Conservation (phyloP, 306 rosid species). For the Vicia sativa region DNA sequence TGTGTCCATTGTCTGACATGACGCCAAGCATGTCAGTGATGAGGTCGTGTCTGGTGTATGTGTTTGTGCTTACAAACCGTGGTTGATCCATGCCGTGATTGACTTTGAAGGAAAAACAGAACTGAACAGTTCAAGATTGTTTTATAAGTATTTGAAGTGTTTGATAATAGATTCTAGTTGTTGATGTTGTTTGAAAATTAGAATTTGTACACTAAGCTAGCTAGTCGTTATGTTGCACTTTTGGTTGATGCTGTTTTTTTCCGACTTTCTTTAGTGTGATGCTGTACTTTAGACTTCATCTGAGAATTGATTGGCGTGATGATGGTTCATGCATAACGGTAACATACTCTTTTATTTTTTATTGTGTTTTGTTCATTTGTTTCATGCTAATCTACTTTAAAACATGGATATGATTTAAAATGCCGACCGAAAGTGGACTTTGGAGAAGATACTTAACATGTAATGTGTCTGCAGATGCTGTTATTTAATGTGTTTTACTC, state of each 20-base stretch:
- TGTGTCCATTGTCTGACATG: too few relatives aligned
- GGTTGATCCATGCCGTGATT: background rate
- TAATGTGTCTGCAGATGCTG: background rate
- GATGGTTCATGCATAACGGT: background rate
- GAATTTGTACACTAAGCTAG: conserved; percentile 15
- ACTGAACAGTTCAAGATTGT: background rate
- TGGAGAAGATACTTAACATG: conserved; percentile 20
- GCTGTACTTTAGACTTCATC: background rate
- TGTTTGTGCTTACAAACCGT: background rate
- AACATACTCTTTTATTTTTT: conserved; percentile 4
- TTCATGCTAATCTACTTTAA: background rate
- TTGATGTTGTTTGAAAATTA: conserved; percentile 8
- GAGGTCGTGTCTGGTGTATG: too few relatives aligned
- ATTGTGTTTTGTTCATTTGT: conserved; percentile 14
- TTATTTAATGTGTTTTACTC: conserved; percentile 14
- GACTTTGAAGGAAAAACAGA: background rate
- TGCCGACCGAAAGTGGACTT: conserved; percentile 7
- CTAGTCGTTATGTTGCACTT: conserved; percentile 1
- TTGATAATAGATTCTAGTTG: conserved; percentile 18
- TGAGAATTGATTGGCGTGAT: conserved; percentile 6
- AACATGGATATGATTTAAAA: background rate
- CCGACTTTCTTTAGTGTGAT: conserved; percentile 27
- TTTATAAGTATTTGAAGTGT: conserved; percentile 10
- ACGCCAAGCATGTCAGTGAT: too few relatives aligned
- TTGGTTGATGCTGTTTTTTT: conserved; percentile 19